phyloP scores from a whole-genome alignment of 2,329 filamentous ascomycete species.

The Sclerotinia glacialis region DNA sequence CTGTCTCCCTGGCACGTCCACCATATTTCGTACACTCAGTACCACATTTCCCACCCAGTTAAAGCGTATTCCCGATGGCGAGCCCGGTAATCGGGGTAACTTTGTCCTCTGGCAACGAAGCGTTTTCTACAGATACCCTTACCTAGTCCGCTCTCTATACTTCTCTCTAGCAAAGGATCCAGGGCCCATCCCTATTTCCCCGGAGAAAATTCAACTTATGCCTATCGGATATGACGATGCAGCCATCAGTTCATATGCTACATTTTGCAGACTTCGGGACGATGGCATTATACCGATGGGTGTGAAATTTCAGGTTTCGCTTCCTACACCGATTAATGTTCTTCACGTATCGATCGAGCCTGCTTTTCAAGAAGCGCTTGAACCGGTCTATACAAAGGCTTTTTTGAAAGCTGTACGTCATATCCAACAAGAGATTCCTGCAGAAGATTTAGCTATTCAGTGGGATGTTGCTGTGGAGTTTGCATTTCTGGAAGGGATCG shows the following conservation, averaged over 20 bases:
- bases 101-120: conserved; percentile 41
- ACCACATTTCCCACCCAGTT: conserved; percentile 39
- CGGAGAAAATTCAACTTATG: conserved; percentile 18
- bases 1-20: conserved; percentile 38
- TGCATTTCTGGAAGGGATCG: conserved; percentile 32
- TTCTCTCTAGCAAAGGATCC: conserved; percentile 18
- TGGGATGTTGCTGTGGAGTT: conserved; percentile 37
- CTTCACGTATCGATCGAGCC: conserved; percentile 26
- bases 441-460: conserved; percentile 39
- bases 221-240: conserved; percentile 34
- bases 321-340: conserved; percentile 37
- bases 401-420: conserved; percentile 31
- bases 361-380: conserved; percentile 33
- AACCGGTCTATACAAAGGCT: conserved; percentile 37
- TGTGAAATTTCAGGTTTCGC: conserved; percentile 40
- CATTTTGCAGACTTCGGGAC: conserved; percentile 32
- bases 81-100: conserved; percentile 40
- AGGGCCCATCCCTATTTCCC: conserved; percentile 18
- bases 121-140: conserved; percentile 34
- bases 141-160: conserved; percentile 19
- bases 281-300: conserved; percentile 32
- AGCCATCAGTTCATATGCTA: conserved; percentile 36
- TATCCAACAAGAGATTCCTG: conserved; percentile 37
- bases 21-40: conserved; percentile 39
- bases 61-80: conserved; percentile 44